These are phyloP conservation scores for Metarhizium robertsii DNA, from an alignment of 2,329 filamentous ascomycete genomes.

Conservation along the genomic window DNA sequence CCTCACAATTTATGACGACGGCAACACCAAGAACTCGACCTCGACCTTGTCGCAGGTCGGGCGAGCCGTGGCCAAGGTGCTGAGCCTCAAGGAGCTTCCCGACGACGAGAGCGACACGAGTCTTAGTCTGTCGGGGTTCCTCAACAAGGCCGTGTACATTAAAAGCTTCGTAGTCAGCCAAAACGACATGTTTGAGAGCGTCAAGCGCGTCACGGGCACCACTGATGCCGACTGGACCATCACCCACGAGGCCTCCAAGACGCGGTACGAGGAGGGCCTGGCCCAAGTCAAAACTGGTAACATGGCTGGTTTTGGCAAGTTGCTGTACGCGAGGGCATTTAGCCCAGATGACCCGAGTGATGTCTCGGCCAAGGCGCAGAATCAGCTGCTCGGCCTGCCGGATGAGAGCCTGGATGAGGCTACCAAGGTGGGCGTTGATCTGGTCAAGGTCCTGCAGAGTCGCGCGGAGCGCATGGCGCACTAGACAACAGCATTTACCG, in stretches of 20 bases:
- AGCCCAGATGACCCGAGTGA: conserved; percentile 28
- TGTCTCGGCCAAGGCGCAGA: conserved; percentile 22
- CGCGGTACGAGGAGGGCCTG: conserved; percentile 32
- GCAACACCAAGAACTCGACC: conserved; percentile 29
- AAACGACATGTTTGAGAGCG: conserved; percentile 53
- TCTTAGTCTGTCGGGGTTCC: too few relatives aligned
- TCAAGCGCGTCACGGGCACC: conserved; percentile 48
- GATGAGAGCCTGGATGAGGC: conserved; percentile 49
- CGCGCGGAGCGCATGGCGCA: too few relatives aligned
- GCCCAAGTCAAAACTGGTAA: conserved; percentile 32
- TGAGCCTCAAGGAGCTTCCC: conserved; percentile 39
- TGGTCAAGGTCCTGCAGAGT: conserved; percentile 14
- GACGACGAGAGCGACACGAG: conserved; percentile 10
- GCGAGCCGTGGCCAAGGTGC: conserved; percentile 37
- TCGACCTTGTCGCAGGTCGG: conserved; percentile 47
- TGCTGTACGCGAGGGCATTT: conserved; percentile 49
- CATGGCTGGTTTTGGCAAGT: conserved; percentile 30
- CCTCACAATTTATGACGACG: conserved; percentile 41
- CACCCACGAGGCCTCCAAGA: conserved; percentile 27
- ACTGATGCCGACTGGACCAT: conserved; percentile 49
- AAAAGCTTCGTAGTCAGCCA: conserved; percentile 18
- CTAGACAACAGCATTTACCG: too few relatives aligned
- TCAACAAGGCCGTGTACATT: too few relatives aligned
- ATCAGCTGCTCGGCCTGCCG: conserved; percentile 45
- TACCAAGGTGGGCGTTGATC: conserved; percentile 38